Evolutionary conservation across 441 rosid genomes (phyloP).

Genomic region (Gossypium lobatum): DNA sequence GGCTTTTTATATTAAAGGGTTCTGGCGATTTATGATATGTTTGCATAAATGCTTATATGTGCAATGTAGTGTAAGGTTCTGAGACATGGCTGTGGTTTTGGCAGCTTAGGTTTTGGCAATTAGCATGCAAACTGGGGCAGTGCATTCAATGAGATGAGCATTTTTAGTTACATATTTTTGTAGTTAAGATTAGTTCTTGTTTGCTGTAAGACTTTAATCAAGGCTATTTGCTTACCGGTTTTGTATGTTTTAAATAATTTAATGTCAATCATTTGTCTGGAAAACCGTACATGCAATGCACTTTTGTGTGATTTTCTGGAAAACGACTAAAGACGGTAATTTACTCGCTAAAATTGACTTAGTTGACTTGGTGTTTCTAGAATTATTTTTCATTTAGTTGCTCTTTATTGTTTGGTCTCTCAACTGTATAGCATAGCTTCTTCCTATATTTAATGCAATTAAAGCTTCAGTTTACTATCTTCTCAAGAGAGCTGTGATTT

Average conservation of each 20-base stretch:
- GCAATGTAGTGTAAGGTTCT: neutral
- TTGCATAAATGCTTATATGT: slow-evolving; percentile 2
- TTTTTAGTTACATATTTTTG: neutral
- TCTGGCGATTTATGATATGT: neutral
- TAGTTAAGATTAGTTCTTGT: neutral
- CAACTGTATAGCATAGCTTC: neutral
- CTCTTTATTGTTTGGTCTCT: neutral
- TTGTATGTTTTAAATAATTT: neutral
- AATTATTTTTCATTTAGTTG: neutral
- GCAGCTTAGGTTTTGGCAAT: neutral
- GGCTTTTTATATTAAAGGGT: neutral
- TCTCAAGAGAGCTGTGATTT: neutral
- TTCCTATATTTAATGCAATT: neutral
- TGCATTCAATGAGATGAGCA: neutral
- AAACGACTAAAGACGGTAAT: neutral
- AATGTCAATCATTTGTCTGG: neutral
- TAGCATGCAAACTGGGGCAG: neutral
- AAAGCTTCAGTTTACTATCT: neutral
- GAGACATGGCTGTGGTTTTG: neutral
- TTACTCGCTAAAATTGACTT: neutral
- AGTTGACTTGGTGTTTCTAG: neutral
- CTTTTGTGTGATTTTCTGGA: neutral
- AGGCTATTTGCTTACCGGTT: neutral
- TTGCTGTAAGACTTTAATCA: neutral
- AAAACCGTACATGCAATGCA: neutral